Evolutionary conservation across 2,329 filamentous ascomycete species (phyloP).

Genomic region (Fusarium aywerte): DNA sequence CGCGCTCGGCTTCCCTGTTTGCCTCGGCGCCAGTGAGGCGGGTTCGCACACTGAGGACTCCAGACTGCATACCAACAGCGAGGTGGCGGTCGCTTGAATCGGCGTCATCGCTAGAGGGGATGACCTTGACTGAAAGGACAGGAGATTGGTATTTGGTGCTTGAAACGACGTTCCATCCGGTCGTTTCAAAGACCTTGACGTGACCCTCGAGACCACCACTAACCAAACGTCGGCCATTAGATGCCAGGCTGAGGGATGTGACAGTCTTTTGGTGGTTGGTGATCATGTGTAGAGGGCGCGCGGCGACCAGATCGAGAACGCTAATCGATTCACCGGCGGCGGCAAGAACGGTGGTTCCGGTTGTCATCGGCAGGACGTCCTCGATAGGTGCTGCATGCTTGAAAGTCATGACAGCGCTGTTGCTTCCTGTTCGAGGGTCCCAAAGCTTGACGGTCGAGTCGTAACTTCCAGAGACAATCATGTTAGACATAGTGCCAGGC

Average conservation of each 20-base stretch:
- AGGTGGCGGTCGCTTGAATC: constrained; percentile 86
- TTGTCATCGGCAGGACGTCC: constrained; percentile 85
- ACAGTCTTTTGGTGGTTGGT: constrained; percentile 98
- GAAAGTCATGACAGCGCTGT: constrained; percentile 84
- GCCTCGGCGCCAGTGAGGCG: constrained; percentile 87
- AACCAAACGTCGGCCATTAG: constrained; percentile 81
- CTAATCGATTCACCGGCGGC: constrained; percentile 87
- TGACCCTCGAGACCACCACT: constrained; percentile 94
- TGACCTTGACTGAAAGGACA: constrained; percentile 83
- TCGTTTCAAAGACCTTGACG: constrained; percentile 96
- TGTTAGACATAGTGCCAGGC: constrained; percentile 75
- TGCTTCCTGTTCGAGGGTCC: constrained; percentile 81
- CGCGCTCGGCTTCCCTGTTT: constrained; percentile 76
- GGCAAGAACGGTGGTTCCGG: constrained; percentile 86
- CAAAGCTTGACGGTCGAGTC: constrained; percentile 93
- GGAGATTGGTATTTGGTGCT: constrained; percentile 94
- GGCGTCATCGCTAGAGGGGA: constrained; percentile 56
- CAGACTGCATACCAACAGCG: constrained; percentile 93
- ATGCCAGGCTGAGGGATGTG: constrained; percentile 84
- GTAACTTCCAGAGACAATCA: constrained; percentile 91
- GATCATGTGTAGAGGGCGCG: constrained; percentile 85
- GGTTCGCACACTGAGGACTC: constrained; percentile 89
- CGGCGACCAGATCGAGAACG: constrained; percentile 91
- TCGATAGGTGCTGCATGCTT: constrained; percentile 93
- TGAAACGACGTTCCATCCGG: constrained; percentile 94